Evolutionary conservation across 495 filamentous ascomycete species (phyloP), one percentile per base, ranked within the genome.

Genomic region (Bacidia gigantensis): DNA sequence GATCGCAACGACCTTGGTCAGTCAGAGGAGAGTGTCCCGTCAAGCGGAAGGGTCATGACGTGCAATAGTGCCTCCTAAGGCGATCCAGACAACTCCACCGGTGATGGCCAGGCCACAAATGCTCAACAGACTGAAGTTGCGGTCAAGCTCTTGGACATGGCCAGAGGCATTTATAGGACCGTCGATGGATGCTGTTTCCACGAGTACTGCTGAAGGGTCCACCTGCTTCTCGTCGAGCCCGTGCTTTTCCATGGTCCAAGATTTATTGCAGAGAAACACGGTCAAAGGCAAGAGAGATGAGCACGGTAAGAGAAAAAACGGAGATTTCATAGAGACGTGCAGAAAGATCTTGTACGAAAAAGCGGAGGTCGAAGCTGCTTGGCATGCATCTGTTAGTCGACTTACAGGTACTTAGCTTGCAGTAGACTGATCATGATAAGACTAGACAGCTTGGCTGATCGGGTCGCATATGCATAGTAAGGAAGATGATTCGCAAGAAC

Each of bases 51-150:
- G 29, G 14, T 5, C 29, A 35, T 35, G 29, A 35, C 29, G 14
- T 35, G 68, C 69, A 35, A 80, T 69, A 2, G 71, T 71, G 2
- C 72, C 72, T 11, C 76, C 76, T 18, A 79, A 51, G 1, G 74
- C 75, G 12, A 72, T 65, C 75, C 75, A 80, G 12, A 75, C 72
- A 54, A 76, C 77, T 51, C 76, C 75, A 42, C 72, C 67, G 3
- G 71, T 75, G 18, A 80, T 56, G 0, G 71, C 76, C 29, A 77
- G 65, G 14, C 71, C 73, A 43, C 71, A 70, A 5, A 79, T 66
- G 38, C 67, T 69, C 22, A 75, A 32, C 24, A 80, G 61, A n/a
- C 69, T 63, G 58, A 77, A 79, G 53, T 79, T 75, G 12, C 76
- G 68, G 47, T 74, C 68, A 21, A 79, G 59, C 51, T 79, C 72